A percentile compares a stretch with the other conserved stretches of the same genome.
Evolutionary conservation across 2,329 filamentous ascomycete species (phyloP).

Genomic region (Gnomoniopsis smithogilvyi): DNA sequence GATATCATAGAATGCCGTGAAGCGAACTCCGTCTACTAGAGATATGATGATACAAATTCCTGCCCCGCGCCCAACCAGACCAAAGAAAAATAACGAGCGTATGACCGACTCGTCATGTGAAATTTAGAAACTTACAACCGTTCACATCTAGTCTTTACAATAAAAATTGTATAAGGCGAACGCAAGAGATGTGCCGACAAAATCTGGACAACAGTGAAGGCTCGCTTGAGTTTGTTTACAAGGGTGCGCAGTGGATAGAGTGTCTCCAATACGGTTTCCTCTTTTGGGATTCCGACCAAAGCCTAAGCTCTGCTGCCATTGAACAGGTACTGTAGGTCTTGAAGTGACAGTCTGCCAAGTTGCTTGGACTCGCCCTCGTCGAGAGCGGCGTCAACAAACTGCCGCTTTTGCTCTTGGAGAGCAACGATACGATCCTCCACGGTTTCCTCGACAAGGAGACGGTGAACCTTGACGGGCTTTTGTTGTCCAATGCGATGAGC

Average conservation of each 20-base stretch:
- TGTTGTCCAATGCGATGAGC: slow-evolving; percentile 84
- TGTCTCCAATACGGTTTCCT: no score
- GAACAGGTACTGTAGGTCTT: slow-evolving; percentile 71
- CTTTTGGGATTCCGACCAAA: no score
- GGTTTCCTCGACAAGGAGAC: slow-evolving; percentile 71
- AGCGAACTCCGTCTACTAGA: background rate
- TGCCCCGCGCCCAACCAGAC: background rate
- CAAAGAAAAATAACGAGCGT: background rate
- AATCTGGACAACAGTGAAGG: background rate
- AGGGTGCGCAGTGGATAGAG: background rate
- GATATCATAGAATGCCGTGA: background rate
- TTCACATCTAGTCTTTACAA: background rate
- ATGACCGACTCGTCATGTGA: background rate
- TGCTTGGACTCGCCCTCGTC: slow-evolving; percentile 69
- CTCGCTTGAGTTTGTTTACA: background rate
- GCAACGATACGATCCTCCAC: slow-evolving; percentile 84
- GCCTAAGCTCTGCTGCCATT: slow-evolving; percentile 1
- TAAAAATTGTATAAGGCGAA: background rate
- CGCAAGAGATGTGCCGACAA: background rate
- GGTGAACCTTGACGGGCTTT: slow-evolving; percentile 72
- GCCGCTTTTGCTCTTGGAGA: slow-evolving; percentile 75
- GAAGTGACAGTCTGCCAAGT: slow-evolving; percentile 62
- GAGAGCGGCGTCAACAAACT: slow-evolving; percentile 73
- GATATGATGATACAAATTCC: background rate
- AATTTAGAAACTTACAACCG: background rate